Base-by-base conservation (phyloP, 805 yeast genomes). In the Wickerhamiella kazuoi region DNA sequence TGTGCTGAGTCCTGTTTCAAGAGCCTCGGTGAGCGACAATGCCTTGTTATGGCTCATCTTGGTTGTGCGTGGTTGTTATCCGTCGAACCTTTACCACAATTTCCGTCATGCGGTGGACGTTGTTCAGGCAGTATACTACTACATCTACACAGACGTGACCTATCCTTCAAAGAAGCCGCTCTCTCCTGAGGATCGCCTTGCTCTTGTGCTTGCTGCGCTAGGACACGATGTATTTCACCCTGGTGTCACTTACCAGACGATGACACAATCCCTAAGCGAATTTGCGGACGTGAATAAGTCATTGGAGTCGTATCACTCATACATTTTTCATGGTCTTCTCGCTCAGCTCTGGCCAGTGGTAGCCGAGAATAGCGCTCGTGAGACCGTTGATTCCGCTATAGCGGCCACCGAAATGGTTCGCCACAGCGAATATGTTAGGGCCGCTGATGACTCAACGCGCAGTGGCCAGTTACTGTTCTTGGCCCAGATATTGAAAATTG, bases 191-290 rank as follows among this genome's bases (percentile, higher is more conserved):
- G 77, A 77, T 47, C 64, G 68, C 2, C 59, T 79, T 35, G 71
- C 79, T 1, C 59, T 83, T 21, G 66, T 81, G 26, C 62, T 86
- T 11, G 80, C 94, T 0, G 90, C 94, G 1, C 60, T 86, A 33
- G 97, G 97, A 38, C 98, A 90, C 60, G 98, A 90, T 57, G 74
- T 81, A 24, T 94, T 95, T 18, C 98, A 90, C 57, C 97, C 97
- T 0, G 98, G 97, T 2, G 73, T 84, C n/a, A 83, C 93, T 13
- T 82, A 83, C 56, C 71, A 72, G 29, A 74, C 83, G 46, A 61
- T 87, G 55, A 61, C 64, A 19, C 63, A 69, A 42, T 55, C 72
- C 48, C 55, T 66, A 7, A 68, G 90, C 0, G 82, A 83, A 9
- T 65, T 83, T 19, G 71, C 87, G 2, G 54, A 59, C 40, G 50